Conservation (phyloP, 495 filamentous ascomycete species). For the Podospora tetraspora region DNA sequence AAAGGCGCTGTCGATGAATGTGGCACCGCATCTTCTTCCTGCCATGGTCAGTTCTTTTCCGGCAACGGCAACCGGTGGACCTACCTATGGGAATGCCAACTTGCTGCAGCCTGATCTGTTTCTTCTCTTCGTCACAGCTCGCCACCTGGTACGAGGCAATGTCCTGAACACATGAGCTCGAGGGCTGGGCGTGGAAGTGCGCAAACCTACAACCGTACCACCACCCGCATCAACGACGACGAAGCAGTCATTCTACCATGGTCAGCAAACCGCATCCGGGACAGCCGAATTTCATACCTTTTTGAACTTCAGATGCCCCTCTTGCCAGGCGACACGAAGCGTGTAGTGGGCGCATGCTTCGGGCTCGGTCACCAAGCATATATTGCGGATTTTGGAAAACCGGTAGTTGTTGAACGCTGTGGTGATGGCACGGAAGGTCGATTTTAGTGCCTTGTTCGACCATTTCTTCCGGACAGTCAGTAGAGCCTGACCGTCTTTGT, state of each 20-base stretch:
- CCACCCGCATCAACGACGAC: slow-evolving; percentile 54
- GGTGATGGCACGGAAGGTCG: slow-evolving; percentile 29
- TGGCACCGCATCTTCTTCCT: slow-evolving; percentile 27
- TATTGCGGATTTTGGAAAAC: slow-evolving; percentile 28
- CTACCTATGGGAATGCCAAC: slow-evolving; percentile 19
- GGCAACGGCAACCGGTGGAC: neutral
- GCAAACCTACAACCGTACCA: slow-evolving; percentile 48
- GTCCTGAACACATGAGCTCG: slow-evolving; percentile 15
- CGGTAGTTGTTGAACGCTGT: slow-evolving; percentile 20
- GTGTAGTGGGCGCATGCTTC: slow-evolving; percentile 54
- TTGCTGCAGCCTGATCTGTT: slow-evolving; percentile 20
- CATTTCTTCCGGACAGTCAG: slow-evolving; percentile 21
- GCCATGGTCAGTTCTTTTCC: neutral
- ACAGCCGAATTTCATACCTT: slow-evolving; percentile 15
- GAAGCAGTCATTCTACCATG: slow-evolving; percentile 44
- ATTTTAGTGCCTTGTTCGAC: slow-evolving; percentile 31
- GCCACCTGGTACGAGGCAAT: slow-evolving; percentile 27
- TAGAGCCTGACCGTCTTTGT: neutral
- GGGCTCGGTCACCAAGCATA: slow-evolving; percentile 48
- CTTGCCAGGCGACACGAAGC: slow-evolving; percentile 28
- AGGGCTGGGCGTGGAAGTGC: neutral
- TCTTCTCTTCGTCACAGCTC: slow-evolving; percentile 19
- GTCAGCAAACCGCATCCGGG: slow-evolving; percentile 14
- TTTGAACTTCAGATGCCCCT: slow-evolving; percentile 18
- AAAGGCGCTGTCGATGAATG: slow-evolving; percentile 27